These are phyloP conservation scores for Gossypium herbaceum DNA, from an alignment of 345 rosid genomes.

Conservation along the genomic window DNA sequence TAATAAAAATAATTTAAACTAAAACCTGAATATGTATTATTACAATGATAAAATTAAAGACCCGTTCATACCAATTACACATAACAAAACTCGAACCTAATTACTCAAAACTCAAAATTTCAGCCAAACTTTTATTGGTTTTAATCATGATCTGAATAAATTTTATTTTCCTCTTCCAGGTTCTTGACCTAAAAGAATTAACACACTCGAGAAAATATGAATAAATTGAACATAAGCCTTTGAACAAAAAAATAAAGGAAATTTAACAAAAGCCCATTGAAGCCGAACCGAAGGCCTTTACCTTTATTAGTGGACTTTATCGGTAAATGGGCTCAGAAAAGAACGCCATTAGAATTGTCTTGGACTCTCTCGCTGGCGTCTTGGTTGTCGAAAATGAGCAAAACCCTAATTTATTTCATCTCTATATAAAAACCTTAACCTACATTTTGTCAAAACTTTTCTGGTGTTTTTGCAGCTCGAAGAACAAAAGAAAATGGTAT, in stretches of 20 bases:
- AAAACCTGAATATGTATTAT: too few species aligned
- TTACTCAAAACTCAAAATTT: too few species aligned
- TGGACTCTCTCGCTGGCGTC: background rate
- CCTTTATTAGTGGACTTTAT: background rate
- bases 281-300: background rate
- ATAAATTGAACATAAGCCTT: background rate
- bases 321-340: background rate
- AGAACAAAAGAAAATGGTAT: constrained; percentile 24
- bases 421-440: constrained; percentile 2
- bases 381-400: background rate
- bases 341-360: background rate
- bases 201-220: background rate
- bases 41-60: too few species aligned
- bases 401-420: constrained; percentile 17
- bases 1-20: too few species aligned
- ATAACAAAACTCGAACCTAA: too few species aligned
- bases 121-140: too few species aligned
- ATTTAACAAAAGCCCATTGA: background rate
- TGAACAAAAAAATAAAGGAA: too few species aligned
- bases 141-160: too few species aligned
- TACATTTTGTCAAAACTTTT: background rate
- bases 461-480: constrained; percentile 19
- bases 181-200: too few species aligned
- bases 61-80: too few species aligned
- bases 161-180: too few species aligned